phyloP scores from a whole-genome alignment of 345 rosid species.

The Eucalyptus sp. region DNA sequence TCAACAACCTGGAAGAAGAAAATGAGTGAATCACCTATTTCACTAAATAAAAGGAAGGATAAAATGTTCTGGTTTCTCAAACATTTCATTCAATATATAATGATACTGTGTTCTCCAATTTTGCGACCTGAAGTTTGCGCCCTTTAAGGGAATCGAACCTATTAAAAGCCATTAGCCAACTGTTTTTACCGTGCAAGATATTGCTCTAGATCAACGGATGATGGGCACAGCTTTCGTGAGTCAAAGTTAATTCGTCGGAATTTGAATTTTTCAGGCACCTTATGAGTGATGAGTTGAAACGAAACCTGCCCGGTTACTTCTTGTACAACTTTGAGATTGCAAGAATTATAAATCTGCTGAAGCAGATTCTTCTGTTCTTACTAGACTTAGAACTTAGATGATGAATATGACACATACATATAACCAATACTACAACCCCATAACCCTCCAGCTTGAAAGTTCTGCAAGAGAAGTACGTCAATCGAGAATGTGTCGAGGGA shows the following conservation, averaged over 20 bases:
- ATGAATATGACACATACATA: neutral
- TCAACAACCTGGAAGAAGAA: conserved; percentile 42
- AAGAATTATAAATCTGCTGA: rapidly evolving
- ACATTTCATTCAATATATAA: neutral
- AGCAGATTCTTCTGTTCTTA: neutral
- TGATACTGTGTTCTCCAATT: rapidly evolving
- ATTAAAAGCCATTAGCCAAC: neutral
- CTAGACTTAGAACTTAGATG: neutral
- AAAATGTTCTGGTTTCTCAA: neutral
- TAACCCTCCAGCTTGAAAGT: rapidly evolving
- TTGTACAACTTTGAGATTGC: neutral
- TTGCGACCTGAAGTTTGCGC: neutral
- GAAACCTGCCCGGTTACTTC: neutral
- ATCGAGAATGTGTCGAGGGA: neutral
- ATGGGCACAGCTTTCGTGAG: neutral
- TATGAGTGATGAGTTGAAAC: neutral
- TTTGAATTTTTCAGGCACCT: neutral
- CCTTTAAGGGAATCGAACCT: neutral
- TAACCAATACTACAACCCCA: neutral
- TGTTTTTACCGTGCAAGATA: neutral
- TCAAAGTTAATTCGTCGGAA: rapidly evolving
- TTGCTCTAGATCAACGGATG: neutral
- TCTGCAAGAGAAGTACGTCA: neutral
- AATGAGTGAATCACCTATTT: neutral
- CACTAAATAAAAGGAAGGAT: neutral